A percentile compares a stretch with the other conserved stretches of the same genome.
Conservation (phyloP, 1,139 yeast species). For the Taphrina betulina region DNA sequence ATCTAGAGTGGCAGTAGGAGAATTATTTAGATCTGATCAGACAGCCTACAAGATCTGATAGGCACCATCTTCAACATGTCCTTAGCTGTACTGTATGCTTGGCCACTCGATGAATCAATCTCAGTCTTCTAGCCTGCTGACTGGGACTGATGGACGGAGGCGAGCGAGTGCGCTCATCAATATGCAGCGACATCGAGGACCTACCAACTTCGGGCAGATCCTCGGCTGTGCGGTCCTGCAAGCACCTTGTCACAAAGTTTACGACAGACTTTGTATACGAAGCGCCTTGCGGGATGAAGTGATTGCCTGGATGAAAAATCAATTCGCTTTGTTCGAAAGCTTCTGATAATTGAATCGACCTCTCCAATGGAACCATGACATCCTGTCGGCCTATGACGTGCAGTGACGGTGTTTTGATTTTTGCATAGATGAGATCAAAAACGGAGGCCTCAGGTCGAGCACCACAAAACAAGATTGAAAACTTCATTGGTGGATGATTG, state of each 20-base stretch:
- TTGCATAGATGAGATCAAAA: conserved; percentile 51
- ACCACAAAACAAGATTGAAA: conserved; percentile 77
- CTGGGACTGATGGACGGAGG: too few species aligned
- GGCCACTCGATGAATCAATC: too few species aligned
- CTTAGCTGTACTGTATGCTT: too few species aligned
- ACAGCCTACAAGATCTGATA: too few species aligned
- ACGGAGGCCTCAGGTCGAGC: conserved; percentile 60
- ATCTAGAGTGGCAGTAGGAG: too few species aligned
- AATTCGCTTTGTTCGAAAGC: conserved; percentile 50
- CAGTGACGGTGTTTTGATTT: conserved; percentile 57
- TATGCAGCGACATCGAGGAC: too few species aligned
- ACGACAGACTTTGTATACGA: conserved; percentile 19
- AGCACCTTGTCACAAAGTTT: conserved; percentile 18
- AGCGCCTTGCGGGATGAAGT: conserved; percentile 60
- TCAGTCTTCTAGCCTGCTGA: too few species aligned
- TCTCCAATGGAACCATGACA: conserved; percentile 74
- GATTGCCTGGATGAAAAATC: conserved; percentile 79
- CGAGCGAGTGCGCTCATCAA: too few species aligned
- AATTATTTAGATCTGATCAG: too few species aligned
- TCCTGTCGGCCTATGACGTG: conserved; percentile 86
- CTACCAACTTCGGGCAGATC: too few species aligned
- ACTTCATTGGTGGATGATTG: conserved; percentile 56
- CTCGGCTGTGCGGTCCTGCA: too few species aligned
- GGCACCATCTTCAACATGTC: too few species aligned
- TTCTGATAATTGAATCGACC: conserved; percentile 60